A percentile compares a stretch with the other conserved stretches of the same genome.
Conservation (phyloP, 306 rosid species). For the Lupinus albus region DNA sequence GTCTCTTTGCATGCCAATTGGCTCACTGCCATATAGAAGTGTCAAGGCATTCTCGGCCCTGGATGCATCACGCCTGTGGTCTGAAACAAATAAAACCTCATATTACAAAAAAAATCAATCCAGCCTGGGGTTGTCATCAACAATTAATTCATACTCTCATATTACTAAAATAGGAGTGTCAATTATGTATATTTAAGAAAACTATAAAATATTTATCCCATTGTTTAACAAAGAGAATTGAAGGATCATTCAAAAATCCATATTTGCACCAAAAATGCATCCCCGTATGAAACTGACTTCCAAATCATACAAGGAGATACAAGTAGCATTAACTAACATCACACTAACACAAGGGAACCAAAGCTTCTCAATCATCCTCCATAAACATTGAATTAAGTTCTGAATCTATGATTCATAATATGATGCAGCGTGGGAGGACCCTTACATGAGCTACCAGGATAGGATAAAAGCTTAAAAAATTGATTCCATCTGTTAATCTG, state of each 20-base stretch:
- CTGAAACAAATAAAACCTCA: constrained; percentile 54
- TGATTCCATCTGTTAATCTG: constrained; percentile 16
- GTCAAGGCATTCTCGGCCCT: constrained; percentile 92
- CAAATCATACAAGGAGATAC: background rate
- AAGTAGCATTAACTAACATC: constrained; percentile 18
- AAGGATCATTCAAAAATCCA: constrained; percentile 1
- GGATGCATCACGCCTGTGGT: constrained; percentile 89
- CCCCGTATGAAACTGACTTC: constrained; percentile 10
- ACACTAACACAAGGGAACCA: constrained; percentile 25
- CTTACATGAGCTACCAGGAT: constrained; percentile 1
- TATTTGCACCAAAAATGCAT: background rate
- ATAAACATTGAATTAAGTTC: constrained; percentile 1
- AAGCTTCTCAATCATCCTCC: constrained; percentile 28
- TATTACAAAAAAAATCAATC: constrained; percentile 32
- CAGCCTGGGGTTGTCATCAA: constrained; percentile 8
- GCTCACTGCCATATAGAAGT: constrained; percentile 91
- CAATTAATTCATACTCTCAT: background rate
- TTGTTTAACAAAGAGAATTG: background rate
- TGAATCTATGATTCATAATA: constrained; percentile 7
- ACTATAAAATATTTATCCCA: background rate
- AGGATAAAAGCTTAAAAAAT: constrained; percentile 24
- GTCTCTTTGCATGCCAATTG: constrained; percentile 98
- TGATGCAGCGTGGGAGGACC: background rate
- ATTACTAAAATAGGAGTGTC: background rate
- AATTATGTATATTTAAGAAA: too few species aligned